Conservation (phyloP, 23 red algal genomes). For the Gracilariopsis chorda region DNA sequence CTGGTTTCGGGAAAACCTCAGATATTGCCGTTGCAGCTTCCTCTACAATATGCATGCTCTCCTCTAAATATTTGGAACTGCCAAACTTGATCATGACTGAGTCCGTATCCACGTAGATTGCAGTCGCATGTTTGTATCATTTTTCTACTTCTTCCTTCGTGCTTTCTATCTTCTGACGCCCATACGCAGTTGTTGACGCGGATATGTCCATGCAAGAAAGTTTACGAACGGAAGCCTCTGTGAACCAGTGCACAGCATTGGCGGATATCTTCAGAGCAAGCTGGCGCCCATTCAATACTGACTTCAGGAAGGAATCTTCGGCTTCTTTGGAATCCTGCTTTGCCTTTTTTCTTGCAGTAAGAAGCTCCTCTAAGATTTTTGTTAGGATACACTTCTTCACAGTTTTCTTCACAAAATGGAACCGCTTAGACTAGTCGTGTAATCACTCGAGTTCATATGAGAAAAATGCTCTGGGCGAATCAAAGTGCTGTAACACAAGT, state of each 20-base stretch:
- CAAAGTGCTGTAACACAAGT: slow-evolving; percentile 88
- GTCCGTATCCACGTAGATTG: slow-evolving; percentile 96
- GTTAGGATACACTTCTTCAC: slow-evolving; percentile 73
- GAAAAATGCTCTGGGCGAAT: slow-evolving; percentile 23
- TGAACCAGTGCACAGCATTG: slow-evolving; percentile 97
- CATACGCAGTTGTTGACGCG: slow-evolving; percentile 83
- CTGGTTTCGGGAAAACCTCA: slow-evolving; percentile 65
- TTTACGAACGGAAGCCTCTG: slow-evolving; percentile 84
- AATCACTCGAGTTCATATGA: slow-evolving; percentile 52
- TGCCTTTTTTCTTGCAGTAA: slow-evolving; percentile 77
- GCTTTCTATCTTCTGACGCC: slow-evolving; percentile 84
- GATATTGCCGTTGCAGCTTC: slow-evolving; percentile 76
- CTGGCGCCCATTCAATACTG: slow-evolving; percentile 88
- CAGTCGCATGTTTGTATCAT: slow-evolving; percentile 63
- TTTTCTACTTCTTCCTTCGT: slow-evolving; percentile 70
- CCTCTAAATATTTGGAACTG: slow-evolving; percentile 18
- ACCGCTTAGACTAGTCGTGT: slow-evolving; percentile 49
- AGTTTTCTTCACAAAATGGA: slow-evolving; percentile 58
- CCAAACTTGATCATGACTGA: slow-evolving; percentile 97
- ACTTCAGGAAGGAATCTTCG: slow-evolving; percentile 73
- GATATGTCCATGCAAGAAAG: slow-evolving; percentile 96
- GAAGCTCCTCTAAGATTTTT: slow-evolving; percentile 83
- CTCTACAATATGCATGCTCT: slow-evolving; percentile 68
- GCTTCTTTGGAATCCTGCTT: slow-evolving; percentile 69
- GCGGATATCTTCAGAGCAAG: slow-evolving; percentile 96